phyloP scores from a whole-genome alignment of 2,329 filamentous ascomycete species.

The Exophiala lecanii-corni region DNA sequence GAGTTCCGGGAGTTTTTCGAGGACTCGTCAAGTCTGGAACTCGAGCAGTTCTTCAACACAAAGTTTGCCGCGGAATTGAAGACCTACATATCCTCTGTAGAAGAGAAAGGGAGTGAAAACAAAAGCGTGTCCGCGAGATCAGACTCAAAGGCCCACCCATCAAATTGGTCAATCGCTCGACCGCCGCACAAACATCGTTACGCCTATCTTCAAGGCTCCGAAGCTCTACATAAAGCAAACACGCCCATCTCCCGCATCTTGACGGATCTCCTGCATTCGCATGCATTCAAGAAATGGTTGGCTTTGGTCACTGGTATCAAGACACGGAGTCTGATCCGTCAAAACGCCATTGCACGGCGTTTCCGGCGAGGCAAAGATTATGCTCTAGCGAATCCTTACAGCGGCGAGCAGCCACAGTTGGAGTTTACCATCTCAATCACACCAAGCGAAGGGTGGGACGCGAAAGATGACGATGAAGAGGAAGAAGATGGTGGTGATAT shows the following conservation, averaged over 20 bases:
- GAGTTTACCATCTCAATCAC: slow-evolving; percentile 87
- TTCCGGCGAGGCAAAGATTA: slow-evolving; percentile 89
- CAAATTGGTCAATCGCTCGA: slow-evolving; percentile 68
- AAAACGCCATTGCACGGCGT: slow-evolving; percentile 74
- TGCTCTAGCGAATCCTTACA: slow-evolving; percentile 83
- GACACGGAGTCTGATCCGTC: slow-evolving; percentile 55
- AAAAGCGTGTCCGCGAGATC: slow-evolving; percentile 33
- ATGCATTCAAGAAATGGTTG: slow-evolving; percentile 85
- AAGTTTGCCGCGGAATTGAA: slow-evolving; percentile 72
- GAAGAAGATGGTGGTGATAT: slow-evolving; percentile 24
- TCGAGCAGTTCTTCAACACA: slow-evolving; percentile 71
- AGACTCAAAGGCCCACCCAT: slow-evolving; percentile 29
- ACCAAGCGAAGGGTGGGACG: slow-evolving; percentile 79
- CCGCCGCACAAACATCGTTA: slow-evolving; percentile 96
- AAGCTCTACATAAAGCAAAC: slow-evolving; percentile 39
- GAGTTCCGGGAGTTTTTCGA: slow-evolving; percentile 74
- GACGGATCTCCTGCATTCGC: slow-evolving; percentile 75
- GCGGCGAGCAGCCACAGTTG: slow-evolving; percentile 64
- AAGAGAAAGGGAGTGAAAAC: slow-evolving; percentile 38
- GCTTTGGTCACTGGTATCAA: slow-evolving; percentile 72
- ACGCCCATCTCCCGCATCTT: slow-evolving; percentile 70
- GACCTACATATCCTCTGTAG: slow-evolving; percentile 64
- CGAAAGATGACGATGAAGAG: slow-evolving; percentile 54
- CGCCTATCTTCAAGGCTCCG: slow-evolving; percentile 53
- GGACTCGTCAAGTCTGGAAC: slow-evolving; percentile 76